Conservation (phyloP, 805 yeast species). For the Clavispora vitiphila region DNA sequence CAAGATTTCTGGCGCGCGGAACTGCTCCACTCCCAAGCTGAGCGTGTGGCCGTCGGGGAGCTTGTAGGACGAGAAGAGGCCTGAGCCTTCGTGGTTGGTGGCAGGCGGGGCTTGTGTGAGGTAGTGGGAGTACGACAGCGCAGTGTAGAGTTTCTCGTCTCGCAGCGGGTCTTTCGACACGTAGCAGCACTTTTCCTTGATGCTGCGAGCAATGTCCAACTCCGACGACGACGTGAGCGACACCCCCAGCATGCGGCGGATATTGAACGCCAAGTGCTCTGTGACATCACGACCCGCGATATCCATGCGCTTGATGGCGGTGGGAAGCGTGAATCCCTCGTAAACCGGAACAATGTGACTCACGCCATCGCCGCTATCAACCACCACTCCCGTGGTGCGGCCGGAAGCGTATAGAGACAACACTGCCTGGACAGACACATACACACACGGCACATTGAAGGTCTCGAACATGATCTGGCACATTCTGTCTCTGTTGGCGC, state of each 20-base stretch:
- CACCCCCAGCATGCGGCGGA: conserved; percentile 63
- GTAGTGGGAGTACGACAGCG: conserved; percentile 15
- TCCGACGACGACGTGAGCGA: conserved; percentile 68
- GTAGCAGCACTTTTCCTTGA: conserved; percentile 73
- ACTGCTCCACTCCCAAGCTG: conserved; percentile 60
- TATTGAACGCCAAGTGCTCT: conserved; percentile 60
- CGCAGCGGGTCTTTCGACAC: conserved; percentile 51
- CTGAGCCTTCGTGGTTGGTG: conserved; percentile 16
- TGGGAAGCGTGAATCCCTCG: conserved; percentile 78
- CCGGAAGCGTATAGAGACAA: conserved; percentile 84
- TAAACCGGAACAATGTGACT: conserved; percentile 83
- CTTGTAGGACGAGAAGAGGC: conserved; percentile 39
- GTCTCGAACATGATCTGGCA: conserved; percentile 68
- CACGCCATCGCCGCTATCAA: conserved; percentile 94
- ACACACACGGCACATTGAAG: conserved; percentile 72
- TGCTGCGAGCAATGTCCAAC: conserved; percentile 68
- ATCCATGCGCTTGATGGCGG: conserved; percentile 68
- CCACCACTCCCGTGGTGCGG: conserved; percentile 81
- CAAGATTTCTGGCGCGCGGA: conserved; percentile 73
- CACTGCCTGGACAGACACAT: conserved; percentile 70
- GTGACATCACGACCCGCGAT: conserved; percentile 87
- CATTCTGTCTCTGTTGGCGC: conserved; percentile 51
- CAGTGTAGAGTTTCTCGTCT: conserved; percentile 49
- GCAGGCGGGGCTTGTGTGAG: conserved; percentile 7
- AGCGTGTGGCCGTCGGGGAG: conserved; percentile 83